A percentile compares a stretch with the other conserved stretches of the same genome.
Evolutionary conservation across 129 eudicot genomes (phyloP).

Genomic region (Tagetes erecta): DNA sequence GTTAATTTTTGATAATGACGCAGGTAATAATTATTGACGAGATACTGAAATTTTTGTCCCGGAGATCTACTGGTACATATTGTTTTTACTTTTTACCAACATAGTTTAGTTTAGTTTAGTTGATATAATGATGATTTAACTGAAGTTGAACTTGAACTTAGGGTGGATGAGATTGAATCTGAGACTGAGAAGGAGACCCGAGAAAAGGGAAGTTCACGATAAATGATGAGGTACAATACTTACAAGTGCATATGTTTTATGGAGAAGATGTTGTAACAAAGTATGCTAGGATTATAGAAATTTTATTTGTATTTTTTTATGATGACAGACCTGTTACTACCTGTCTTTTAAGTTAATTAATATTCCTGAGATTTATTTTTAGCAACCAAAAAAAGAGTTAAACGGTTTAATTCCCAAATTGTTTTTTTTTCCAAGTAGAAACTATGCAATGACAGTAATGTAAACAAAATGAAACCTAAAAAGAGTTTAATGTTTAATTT

Average conservation of each 20-base stretch:
- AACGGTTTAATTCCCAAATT: too few relatives aligned
- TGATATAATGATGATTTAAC: background rate
- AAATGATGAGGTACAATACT: constrained; percentile 37
- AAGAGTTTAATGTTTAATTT: too few relatives aligned
- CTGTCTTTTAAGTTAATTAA: background rate
- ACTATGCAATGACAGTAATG: too few relatives aligned
- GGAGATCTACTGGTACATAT: constrained; percentile 54
- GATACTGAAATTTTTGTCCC: constrained; percentile 84
- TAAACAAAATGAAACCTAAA: too few relatives aligned
- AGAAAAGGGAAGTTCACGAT: constrained; percentile 75
- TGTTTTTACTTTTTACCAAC: too few relatives aligned
- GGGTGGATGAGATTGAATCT: constrained; percentile 52
- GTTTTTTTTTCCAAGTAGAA: too few relatives aligned
- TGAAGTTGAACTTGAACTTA: constrained; percentile 30
- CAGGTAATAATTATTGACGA: constrained; percentile 96
- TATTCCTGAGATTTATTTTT: background rate
- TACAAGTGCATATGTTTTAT: constrained; percentile 15
- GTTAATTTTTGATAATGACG: constrained; percentile 15
- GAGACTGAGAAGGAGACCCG: constrained; percentile 72
- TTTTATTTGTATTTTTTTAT: background rate
- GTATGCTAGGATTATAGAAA: constrained; percentile 12
- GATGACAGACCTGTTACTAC: background rate
- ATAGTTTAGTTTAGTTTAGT: background rate
- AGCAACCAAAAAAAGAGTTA: background rate
- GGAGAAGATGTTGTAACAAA: constrained; percentile 20